phyloP scores from a whole-genome alignment of 2,329 filamentous ascomycete genomes.

The Beauveria brongniartii region DNA sequence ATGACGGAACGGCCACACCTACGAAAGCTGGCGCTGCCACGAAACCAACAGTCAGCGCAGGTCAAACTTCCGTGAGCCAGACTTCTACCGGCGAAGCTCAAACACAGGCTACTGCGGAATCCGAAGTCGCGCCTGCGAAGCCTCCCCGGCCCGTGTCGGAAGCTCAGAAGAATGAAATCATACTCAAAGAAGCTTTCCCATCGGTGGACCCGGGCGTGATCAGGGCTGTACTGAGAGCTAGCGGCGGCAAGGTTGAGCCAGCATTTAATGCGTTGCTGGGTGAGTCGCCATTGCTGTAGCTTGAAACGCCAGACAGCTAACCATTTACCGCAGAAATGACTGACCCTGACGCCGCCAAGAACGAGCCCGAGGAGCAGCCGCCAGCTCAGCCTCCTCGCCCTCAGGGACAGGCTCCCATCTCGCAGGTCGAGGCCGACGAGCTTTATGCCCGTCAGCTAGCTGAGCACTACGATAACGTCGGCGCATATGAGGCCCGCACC shows the following conservation, averaged over 20 bases:
- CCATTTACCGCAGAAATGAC: constrained; percentile 57
- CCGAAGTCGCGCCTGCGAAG: constrained; percentile 59
- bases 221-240: constrained; percentile 81
- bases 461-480: constrained; percentile 70
- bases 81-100: constrained; percentile 19
- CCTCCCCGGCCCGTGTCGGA: constrained; percentile 77
- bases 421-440: constrained; percentile 85
- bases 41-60: constrained; percentile 18
- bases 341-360: constrained; percentile 59
- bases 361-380: constrained; percentile 46
- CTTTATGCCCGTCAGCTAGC: constrained; percentile 86
- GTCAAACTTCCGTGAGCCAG: constrained; percentile 16
- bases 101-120: constrained; percentile 21
- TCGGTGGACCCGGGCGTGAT: constrained; percentile 71
- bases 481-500: constrained; percentile 50
- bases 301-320: not conserved
- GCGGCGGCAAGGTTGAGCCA: constrained; percentile 78
- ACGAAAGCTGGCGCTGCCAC: constrained; percentile 12
- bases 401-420: constrained; percentile 52
- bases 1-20: constrained; percentile 27
- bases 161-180: constrained; percentile 76
- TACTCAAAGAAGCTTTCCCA: constrained; percentile 90
- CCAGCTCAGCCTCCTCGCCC: constrained; percentile 80
- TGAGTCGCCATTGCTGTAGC: constrained; percentile 28
- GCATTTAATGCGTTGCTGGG: constrained; percentile 92